Evolutionary conservation across 139 green algal species (phyloP).

Genomic region (Auxenochlorella pyrenoidosa): DNA sequence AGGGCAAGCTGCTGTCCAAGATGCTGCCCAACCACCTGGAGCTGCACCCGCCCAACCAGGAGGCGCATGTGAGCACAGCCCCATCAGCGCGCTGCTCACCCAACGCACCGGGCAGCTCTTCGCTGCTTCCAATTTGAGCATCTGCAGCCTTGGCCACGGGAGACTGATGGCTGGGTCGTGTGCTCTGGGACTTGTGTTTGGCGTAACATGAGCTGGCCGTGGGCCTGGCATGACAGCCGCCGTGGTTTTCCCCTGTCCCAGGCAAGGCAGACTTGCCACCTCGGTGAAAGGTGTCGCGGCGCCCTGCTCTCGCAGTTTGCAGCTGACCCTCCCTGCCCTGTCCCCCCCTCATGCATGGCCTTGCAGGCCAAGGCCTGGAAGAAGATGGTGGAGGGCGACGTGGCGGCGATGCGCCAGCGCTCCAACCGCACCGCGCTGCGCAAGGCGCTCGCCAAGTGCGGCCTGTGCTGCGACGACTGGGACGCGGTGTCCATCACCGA

Average conservation of each 20-base stretch:
- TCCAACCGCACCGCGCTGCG: slow-evolving; percentile 49
- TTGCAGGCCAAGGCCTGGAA: slow-evolving; percentile 57
- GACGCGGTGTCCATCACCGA: slow-evolving; percentile 42
- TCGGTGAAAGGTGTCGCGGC: no score
- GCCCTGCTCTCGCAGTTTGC: no score
- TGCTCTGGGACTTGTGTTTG: no score
- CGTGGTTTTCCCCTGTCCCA: no score
- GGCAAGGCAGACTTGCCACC: no score
- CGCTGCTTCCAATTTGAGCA: no score
- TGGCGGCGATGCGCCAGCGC: slow-evolving; percentile 45
- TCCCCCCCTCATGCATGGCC: neutral
- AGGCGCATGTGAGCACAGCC: slow-evolving; percentile 19
- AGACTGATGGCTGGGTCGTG: no score
- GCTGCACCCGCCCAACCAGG: slow-evolving; percentile 54
- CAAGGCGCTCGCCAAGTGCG: slow-evolving; percentile 44
- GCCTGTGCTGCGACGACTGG: slow-evolving; percentile 47
- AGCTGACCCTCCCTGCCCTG: no score
- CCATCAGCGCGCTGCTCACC: neutral
- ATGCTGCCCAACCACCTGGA: slow-evolving; percentile 60
- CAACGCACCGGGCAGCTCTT: no score
- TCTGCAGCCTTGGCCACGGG: no score
- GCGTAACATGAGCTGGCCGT: no score
- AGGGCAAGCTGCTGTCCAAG: slow-evolving; percentile 50
- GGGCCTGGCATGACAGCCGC: no score
- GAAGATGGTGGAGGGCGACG: slow-evolving; percentile 56